phyloP scores from a whole-genome alignment of 2,329 filamentous ascomycete genomes.

The Sarocladiaceae sp. region DNA sequence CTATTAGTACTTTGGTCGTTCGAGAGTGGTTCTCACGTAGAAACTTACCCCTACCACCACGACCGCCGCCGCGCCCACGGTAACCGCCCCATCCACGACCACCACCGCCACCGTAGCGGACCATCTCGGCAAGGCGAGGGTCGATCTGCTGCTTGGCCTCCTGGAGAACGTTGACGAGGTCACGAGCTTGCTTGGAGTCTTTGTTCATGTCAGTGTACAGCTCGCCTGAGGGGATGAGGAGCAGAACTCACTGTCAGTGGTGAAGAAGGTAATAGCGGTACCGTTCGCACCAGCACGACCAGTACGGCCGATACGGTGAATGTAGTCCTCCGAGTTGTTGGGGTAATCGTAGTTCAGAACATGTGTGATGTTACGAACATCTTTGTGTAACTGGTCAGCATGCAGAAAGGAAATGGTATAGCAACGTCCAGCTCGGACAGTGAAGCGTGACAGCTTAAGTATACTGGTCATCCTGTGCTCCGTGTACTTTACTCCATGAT shows the following conservation, averaged over 20 bases:
- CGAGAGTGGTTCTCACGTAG: constrained; percentile 29
- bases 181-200: constrained; percentile 94
- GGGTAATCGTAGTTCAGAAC: constrained; percentile 99
- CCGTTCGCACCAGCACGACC: constrained; percentile 90
- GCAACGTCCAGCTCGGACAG: constrained; percentile 9
- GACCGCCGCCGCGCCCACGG: constrained; percentile 51
- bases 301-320: constrained; percentile 93
- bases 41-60: constrained; percentile 49
- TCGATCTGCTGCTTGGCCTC: constrained; percentile 99
- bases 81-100: constrained; percentile 68
- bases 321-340: constrained; percentile 98
- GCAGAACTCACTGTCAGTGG: constrained; percentile 87
- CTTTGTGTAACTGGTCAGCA: constrained; percentile 77
- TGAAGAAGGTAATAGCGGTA: constrained; percentile 97
- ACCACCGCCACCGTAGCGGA: constrained; percentile 80
- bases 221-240: neutral
- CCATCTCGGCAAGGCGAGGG: constrained; percentile 92
- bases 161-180: constrained; percentile 84
- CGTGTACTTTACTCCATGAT: constrained; percentile 43
- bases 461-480: constrained; percentile 39
- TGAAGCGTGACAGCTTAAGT: constrained; percentile 32
- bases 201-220: constrained; percentile 27
- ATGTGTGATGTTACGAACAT: constrained; percentile 99
- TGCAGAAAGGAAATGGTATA: constrained; percentile 6
- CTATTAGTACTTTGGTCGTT: constrained; percentile 22